phyloP scores from a whole-genome alignment of 345 rosid genomes.

The Stellera chamaejasme region DNA sequence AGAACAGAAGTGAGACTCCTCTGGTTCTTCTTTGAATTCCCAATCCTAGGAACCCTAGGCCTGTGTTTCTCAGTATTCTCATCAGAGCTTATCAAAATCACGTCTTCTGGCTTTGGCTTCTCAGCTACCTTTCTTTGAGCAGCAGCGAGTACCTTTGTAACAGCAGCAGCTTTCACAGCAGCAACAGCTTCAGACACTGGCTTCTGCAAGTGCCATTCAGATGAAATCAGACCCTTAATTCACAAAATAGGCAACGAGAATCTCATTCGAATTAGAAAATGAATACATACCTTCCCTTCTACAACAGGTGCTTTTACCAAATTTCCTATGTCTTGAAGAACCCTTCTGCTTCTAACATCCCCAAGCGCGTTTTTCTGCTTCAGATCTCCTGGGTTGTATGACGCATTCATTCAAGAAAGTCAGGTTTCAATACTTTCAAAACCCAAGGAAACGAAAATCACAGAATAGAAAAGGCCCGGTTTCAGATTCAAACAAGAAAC shows the following conservation, averaged over 20 bases:
- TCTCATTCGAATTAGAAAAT: not conserved
- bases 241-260: not conserved
- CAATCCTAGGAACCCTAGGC: slow-evolving; percentile 20
- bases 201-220: slow-evolving; percentile 24
- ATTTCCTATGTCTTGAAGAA: slow-evolving; percentile 78
- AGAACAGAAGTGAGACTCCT: slow-evolving; percentile 59
- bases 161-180: slow-evolving; percentile 12
- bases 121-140: slow-evolving; percentile 19
- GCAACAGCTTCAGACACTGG: slow-evolving; percentile 18
- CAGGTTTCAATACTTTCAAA: not conserved
- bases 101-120: slow-evolving; percentile 25
- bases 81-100: slow-evolving; percentile 47
- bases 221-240: slow-evolving; percentile 20
- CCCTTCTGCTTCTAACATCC: slow-evolving; percentile 50
- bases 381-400: slow-evolving; percentile 26
- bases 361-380: slow-evolving; percentile 39
- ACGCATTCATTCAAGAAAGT: not conserved
- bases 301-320: slow-evolving; percentile 33
- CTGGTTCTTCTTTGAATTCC: slow-evolving; percentile 25
- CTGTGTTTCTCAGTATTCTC: slow-evolving; percentile 28
- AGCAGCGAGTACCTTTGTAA: slow-evolving; percentile 3
- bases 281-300: slow-evolving; percentile 39
- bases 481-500: too few relatives aligned
- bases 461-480: not conserved
- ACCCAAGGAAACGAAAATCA: not conserved